These are phyloP conservation scores for Paecilomyces niveus DNA, from an alignment of 2,329 filamentous ascomycete genomes.

Conservation along the genomic window DNA sequence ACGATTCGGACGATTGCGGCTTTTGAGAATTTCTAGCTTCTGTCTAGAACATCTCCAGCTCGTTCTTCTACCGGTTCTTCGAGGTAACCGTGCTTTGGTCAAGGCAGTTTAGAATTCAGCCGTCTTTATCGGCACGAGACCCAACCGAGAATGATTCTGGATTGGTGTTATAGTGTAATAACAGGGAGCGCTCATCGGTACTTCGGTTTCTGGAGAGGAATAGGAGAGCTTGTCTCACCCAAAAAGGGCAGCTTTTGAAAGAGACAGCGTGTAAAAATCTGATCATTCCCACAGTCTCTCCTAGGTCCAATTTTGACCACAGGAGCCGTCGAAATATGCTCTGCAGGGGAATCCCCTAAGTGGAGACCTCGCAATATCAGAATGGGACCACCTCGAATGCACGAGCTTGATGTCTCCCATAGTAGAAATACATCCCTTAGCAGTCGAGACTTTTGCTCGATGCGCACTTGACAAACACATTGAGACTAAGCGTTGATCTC, in stretches of 20 bases:
- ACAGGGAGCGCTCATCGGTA: not conserved
- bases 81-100: not conserved
- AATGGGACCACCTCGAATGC: not conserved
- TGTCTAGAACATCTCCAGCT: not conserved
- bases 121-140: too few species aligned
- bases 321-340: not conserved
- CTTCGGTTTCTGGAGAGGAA: not conserved
- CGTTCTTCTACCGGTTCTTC: not conserved
- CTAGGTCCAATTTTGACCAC: not conserved
- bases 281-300: not conserved
- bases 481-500: too few species aligned
- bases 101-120: not conserved
- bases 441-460: too few species aligned
- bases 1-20: not conserved
- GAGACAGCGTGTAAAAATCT: not conserved
- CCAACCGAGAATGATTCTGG: not conserved
- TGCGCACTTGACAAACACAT: too few species aligned
- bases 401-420: not conserved
- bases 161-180: not conserved
- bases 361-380: not conserved
- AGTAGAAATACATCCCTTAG: too few species aligned
- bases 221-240: not conserved
- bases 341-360: not conserved
- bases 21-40: not conserved
- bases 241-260: not conserved